Evolutionary conservation across 2,329 filamentous ascomycete species (phyloP).

Genomic region (Metarhizium humberi): DNA sequence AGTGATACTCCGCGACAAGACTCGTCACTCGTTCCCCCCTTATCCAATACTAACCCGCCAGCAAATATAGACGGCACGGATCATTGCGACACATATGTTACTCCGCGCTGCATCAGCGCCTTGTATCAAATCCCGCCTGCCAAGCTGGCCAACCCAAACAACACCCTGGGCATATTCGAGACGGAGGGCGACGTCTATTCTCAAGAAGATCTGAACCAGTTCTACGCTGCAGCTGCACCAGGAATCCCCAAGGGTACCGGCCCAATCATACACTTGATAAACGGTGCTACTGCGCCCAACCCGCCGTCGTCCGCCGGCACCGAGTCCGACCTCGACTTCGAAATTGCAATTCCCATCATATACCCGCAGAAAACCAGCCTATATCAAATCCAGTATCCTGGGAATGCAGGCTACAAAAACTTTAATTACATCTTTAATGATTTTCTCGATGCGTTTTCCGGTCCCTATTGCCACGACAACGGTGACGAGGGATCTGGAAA

Average conservation of each 20-base stretch:
- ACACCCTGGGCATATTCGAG: conserved; percentile 44
- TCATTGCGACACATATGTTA: conserved; percentile 44
- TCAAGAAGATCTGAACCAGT: conserved; percentile 37
- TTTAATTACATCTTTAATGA: conserved; percentile 26
- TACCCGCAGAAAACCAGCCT: conserved; percentile 30
- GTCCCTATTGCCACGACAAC: conserved; percentile 40
- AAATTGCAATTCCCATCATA: conserved; percentile 42
- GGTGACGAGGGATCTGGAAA: conserved; percentile 34
- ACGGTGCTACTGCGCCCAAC: conserved; percentile 35
- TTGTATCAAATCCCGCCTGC: conserved; percentile 35
- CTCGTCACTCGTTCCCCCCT: too few relatives aligned
- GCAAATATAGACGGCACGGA: conserved; percentile 2
- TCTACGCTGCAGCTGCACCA: conserved; percentile 34
- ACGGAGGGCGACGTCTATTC: conserved; percentile 41
- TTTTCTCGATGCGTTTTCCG: conserved; percentile 39
- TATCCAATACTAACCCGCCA: background rate
- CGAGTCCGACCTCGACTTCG: conserved; percentile 45
- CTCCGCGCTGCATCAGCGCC: conserved; percentile 43
- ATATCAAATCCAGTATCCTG: too few relatives aligned
- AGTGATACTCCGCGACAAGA: too few relatives aligned
- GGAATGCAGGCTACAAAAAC: too few relatives aligned
- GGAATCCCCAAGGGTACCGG: conserved; percentile 30
- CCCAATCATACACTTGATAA: conserved; percentile 36
- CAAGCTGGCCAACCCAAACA: conserved; percentile 20
- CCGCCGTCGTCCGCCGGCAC: conserved; percentile 19